These are phyloP conservation scores for Aspergillus novofumigatus DNA, from an alignment of 2,329 filamentous ascomycete species.

Conservation along the genomic window DNA sequence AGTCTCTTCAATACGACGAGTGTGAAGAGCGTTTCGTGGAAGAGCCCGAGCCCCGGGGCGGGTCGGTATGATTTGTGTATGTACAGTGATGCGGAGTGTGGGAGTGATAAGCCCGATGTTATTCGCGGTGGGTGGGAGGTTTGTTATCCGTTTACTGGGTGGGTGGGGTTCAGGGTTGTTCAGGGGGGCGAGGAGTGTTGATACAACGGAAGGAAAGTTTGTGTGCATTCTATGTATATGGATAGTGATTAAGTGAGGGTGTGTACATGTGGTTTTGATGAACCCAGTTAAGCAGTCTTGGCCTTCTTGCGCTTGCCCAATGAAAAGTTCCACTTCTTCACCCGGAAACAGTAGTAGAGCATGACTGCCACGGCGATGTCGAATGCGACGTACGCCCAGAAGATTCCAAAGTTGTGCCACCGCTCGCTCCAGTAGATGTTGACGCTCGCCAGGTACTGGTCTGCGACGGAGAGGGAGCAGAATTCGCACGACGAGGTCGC, in stretches of 20 bases:
- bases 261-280: background rate
- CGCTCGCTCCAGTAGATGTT: slow-evolving; percentile 52
- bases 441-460: slow-evolving; percentile 40
- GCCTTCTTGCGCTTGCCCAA: slow-evolving; percentile 2
- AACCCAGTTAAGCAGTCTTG: background rate
- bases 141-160: slow-evolving; percentile 20
- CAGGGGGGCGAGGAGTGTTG: slow-evolving; percentile 6
- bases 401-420: slow-evolving; percentile 66
- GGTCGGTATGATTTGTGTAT: slow-evolving; percentile 20
- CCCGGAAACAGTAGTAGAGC: slow-evolving; percentile 38
- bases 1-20: slow-evolving; percentile 7
- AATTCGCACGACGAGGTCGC: slow-evolving; percentile 53
- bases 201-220: background rate
- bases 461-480: slow-evolving; percentile 30
- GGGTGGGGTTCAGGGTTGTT: slow-evolving; percentile 18
- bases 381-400: slow-evolving; percentile 57
- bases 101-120: background rate
- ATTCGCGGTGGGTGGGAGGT: slow-evolving; percentile 23
- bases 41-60: slow-evolving; percentile 20
- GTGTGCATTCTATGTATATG: background rate
- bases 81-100: slow-evolving; percentile 16
- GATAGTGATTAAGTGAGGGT: background rate
- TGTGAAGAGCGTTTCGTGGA: slow-evolving; percentile 24
- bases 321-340: slow-evolving; percentile 21
- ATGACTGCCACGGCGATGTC: slow-evolving; percentile 51